Conservation (phyloP, 2,329 filamentous ascomycete genomes). For the Fusarium nygamai region DNA sequence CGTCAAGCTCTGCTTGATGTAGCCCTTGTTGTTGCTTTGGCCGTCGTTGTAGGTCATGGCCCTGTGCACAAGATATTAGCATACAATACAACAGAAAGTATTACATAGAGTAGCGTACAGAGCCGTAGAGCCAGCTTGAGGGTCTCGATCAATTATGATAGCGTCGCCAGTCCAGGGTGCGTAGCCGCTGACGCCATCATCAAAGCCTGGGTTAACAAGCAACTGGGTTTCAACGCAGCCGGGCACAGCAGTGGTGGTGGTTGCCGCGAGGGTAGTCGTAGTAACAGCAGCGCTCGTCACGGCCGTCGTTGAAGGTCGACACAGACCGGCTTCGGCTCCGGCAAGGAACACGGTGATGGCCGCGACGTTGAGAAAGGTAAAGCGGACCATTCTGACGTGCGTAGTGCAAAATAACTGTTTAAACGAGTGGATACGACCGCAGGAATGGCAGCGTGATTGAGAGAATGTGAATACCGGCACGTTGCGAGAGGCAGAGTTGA, state of each 20-base stretch:
- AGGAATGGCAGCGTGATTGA: neutral
- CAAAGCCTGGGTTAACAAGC: neutral
- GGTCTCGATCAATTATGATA: fast-evolving
- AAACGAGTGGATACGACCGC: neutral
- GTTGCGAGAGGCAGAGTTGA: neutral
- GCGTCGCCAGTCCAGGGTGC: neutral
- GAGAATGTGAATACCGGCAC: neutral
- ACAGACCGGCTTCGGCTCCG: neutral
- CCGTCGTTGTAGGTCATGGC: neutral
- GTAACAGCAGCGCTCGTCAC: neutral
- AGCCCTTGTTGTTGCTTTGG: neutral
- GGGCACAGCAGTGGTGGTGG: neutral
- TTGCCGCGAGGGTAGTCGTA: neutral
- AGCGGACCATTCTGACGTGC: neutral
- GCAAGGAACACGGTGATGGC: neutral
- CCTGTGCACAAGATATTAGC: neutral
- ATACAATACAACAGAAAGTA: neutral
- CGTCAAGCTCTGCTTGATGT: neutral
- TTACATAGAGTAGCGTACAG: neutral
- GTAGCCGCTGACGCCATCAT: neutral
- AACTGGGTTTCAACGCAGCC: neutral
- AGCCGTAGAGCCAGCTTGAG: neutral
- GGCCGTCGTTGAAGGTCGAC: neutral
- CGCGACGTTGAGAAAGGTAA: neutral
- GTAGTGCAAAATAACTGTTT: neutral